phyloP scores from a whole-genome alignment of 768 basidiomycete genomes.

The Rhodotorula paludigena region DNA sequence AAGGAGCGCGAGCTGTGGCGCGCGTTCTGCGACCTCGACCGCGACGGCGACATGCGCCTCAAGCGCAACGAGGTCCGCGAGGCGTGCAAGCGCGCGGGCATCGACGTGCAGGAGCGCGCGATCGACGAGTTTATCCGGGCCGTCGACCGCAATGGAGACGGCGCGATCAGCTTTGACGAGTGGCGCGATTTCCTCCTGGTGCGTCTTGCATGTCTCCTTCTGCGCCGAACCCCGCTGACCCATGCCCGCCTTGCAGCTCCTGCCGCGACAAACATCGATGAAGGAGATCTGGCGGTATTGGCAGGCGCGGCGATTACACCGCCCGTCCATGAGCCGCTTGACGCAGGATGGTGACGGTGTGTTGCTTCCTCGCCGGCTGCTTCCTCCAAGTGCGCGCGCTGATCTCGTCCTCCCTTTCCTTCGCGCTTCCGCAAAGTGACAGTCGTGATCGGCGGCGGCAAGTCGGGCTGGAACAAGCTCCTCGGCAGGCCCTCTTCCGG shows the following conservation, averaged over 20 bases:
- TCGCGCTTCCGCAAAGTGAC: conserved; percentile 4
- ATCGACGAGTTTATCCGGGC: conserved; percentile 36
- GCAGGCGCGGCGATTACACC: conserved; percentile 20
- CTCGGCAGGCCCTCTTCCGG: conserved; percentile 1
- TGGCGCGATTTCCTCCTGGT: conserved; percentile 42
- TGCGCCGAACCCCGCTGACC: background rate
- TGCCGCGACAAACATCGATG: conserved; percentile 39
- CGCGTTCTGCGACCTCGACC: conserved; percentile 27
- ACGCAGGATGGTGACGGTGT: conserved; percentile 42
- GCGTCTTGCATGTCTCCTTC: background rate
- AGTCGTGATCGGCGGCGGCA: conserved; percentile 37
- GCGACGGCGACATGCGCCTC: conserved; percentile 42
- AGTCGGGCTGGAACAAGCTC: conserved; percentile 31
- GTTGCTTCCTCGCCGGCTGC: background rate
- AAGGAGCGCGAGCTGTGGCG: conserved; percentile 35
- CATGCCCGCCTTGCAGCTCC: conserved; percentile 19
- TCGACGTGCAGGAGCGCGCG: conserved; percentile 25
- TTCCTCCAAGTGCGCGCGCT: background rate
- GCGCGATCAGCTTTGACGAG: conserved; percentile 39
- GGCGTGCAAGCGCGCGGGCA: conserved; percentile 45
- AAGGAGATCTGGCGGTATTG: conserved; percentile 40
- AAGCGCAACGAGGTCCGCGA: conserved; percentile 47
- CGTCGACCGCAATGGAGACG: conserved; percentile 34
- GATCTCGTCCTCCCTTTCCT: background rate
- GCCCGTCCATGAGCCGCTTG: conserved; percentile 34